Base-by-base conservation (phyloP, 306 rosid species). In the Prosopis cineraria region DNA sequence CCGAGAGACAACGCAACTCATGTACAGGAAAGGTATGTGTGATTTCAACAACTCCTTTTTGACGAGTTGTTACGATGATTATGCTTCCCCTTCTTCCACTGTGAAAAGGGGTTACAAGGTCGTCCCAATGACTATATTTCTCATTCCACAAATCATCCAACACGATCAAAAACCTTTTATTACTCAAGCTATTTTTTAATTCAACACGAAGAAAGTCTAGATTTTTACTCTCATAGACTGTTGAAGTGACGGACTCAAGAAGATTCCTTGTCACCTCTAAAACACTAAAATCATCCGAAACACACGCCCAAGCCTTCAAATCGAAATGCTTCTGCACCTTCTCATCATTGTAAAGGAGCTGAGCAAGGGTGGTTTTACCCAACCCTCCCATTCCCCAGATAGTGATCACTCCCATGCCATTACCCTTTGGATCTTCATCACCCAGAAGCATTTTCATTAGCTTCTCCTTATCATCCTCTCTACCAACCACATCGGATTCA, bases 61-160 rank as follows among this genome's bases (percentile, higher is more conserved):
- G 74, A 4, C 85, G 81, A 6, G 89, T 85, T 13, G 89, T 88
- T 11, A 85, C 71, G 4, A 88, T 22, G 56, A 85, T 53, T 69
- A 68, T 88, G 39, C 91, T 88, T 58, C 88, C 91, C 20, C 34
- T 74, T 22, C 41, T 67, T 34, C 88, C 89, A 19, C 3, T 24
- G 19, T 52, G 29, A 22, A 72, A 85, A 41, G 45, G 89, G 10
- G 45, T 33, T 68, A 48, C 34, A 4, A 79, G 73, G 29, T 79
- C 60, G 70, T 83, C 83, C 89, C 89, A 88, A 24, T 83, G 82
- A 70, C 40, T 55, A 47, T 50, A n/a, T 6, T 50, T 20, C 7
- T 50, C 58, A 50, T 56, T 79, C 89, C 89, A 85, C 41, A 84
- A 80, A 63, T 85, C 89, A 70, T 88, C 89, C 13, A 88, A 68